These are phyloP conservation scores for Boletus pseudopeckii DNA, from an alignment of 768 basidiomycete species.

Conservation along the genomic window DNA sequence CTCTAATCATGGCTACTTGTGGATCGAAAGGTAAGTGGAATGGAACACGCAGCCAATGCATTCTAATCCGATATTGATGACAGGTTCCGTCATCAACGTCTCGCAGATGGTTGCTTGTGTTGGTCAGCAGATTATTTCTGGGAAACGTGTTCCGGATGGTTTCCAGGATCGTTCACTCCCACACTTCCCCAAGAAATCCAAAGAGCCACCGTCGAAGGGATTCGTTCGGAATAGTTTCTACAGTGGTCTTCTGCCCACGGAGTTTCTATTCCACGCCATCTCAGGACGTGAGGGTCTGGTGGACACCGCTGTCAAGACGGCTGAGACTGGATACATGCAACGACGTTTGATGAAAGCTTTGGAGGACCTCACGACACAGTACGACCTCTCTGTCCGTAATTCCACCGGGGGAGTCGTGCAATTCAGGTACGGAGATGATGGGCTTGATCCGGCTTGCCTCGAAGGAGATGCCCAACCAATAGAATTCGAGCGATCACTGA, in stretches of 20 bases:
- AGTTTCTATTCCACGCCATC: slow-evolving; percentile 98
- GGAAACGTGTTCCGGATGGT: slow-evolving; percentile 96
- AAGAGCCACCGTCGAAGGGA: slow-evolving; percentile 94
- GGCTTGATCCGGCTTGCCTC: slow-evolving; percentile 92
- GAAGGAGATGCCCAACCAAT: slow-evolving; percentile 95
- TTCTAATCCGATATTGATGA: slow-evolving; percentile 1
- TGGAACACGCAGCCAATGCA: neutral
- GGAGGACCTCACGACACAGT: slow-evolving; percentile 94
- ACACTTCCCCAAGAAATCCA: slow-evolving; percentile 96
- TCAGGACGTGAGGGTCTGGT: slow-evolving; percentile 98
- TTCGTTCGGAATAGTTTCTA: slow-evolving; percentile 98
- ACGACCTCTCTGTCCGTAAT: slow-evolving; percentile 94
- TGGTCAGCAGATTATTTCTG: slow-evolving; percentile 97
- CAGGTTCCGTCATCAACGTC: slow-evolving; percentile 97
- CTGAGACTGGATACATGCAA: slow-evolving; percentile 99
- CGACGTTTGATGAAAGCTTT: slow-evolving; percentile 98
- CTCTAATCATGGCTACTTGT: slow-evolving; percentile 98
- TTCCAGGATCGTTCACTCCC: slow-evolving; percentile 99
- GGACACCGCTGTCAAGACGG: slow-evolving; percentile 99
- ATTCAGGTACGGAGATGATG: slow-evolving; percentile 96
- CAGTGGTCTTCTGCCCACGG: slow-evolving; percentile 85
- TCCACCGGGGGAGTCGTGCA: slow-evolving; percentile 95
- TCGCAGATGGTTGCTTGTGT: slow-evolving; percentile 99
- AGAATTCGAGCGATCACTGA: slow-evolving; percentile 85
- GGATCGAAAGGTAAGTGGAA: slow-evolving; percentile 84